Evolutionary conservation across 176 grass and related monocot genomes (phyloP).

Genomic region (Canna indica): DNA sequence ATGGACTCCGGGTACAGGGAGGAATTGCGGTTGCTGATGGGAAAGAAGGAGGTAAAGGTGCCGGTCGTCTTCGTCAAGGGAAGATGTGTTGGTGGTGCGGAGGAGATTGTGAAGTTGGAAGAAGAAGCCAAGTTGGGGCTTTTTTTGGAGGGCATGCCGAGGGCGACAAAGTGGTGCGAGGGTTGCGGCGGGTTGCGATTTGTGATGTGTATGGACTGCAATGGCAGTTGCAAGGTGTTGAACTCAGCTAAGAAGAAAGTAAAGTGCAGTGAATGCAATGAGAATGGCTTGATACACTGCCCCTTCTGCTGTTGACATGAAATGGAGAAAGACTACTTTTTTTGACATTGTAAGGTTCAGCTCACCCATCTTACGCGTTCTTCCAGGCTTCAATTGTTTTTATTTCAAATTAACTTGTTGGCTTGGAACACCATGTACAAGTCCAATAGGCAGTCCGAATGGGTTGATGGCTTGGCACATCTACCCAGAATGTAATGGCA

Average conservation of each 20-base stretch:
- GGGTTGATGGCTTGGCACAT: neutral
- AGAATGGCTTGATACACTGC: conserved; percentile 87
- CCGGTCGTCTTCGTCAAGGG: conserved; percentile 74
- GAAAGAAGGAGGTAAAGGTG: conserved; percentile 47
- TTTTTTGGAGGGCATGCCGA: conserved; percentile 60
- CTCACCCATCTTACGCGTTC: neutral
- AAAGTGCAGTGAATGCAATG: conserved; percentile 74
- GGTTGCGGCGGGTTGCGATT: conserved; percentile 82
- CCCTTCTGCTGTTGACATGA: conserved; percentile 59
- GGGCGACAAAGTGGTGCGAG: conserved; percentile 58
- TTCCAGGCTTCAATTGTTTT: neutral
- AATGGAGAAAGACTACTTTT: neutral
- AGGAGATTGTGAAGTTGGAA: conserved; percentile 68
- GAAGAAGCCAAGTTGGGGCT: conserved; percentile 70
- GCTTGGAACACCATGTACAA: neutral
- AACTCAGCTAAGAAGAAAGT: conserved; percentile 47
- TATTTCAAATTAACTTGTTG: neutral
- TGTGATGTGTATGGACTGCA: conserved; percentile 88
- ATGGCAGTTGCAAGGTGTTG: conserved; percentile 93
- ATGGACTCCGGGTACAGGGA: conserved; percentile 97
- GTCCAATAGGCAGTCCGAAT: neutral
- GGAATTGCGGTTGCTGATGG: conserved; percentile 73
- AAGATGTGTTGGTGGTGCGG: conserved; percentile 46
- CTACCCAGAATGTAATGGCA: neutral
- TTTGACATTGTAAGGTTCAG: neutral